Evolutionary conservation across 2,329 filamentous ascomycete genomes (phyloP).

Genomic region (Aspergillus sojae): DNA sequence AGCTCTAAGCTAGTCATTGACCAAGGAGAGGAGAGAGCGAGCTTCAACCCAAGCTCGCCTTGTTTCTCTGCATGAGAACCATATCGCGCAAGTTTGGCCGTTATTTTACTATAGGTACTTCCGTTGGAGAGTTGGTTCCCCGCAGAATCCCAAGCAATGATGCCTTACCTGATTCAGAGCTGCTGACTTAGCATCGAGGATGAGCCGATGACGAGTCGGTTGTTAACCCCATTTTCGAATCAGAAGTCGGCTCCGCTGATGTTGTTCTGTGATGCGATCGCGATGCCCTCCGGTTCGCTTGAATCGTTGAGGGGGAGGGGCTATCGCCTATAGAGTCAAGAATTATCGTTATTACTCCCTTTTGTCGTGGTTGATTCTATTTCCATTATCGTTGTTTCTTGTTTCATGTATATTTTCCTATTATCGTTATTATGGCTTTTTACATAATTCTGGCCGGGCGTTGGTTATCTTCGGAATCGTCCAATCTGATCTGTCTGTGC

Average conservation of each 20-base stretch:
- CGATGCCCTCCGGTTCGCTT: not conserved
- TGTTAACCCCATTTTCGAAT: not conserved
- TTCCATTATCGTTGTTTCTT: not conserved
- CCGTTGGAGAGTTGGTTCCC: not conserved
- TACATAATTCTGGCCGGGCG: not conserved
- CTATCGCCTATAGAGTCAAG: not conserved
- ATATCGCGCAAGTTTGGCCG: constrained; percentile 4
- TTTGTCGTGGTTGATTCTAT: not conserved
- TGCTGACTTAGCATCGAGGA: constrained; percentile 2
- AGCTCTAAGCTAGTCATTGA: constrained; percentile 3
- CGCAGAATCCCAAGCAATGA: constrained; percentile 12
- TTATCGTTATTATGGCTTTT: not conserved
- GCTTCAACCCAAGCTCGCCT: constrained; percentile 17
- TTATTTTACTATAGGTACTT: constrained; percentile 4
- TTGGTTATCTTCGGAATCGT: not conserved
- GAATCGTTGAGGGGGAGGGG: not conserved
- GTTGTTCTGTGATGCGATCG: constrained; percentile 1
- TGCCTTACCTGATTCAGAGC: constrained; percentile 20
- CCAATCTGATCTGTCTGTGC: constrained; percentile 25
- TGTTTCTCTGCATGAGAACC: constrained; percentile 20
- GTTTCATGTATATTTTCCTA: not conserved
- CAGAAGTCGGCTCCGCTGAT: not conserved
- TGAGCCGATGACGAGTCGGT: constrained; percentile 1
- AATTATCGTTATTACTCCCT: not conserved
- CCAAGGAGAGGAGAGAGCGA: not conserved